These are phyloP conservation scores for Trichoderma sp. DNA, from an alignment of 2,329 filamentous ascomycete genomes.

Conservation along the genomic window DNA sequence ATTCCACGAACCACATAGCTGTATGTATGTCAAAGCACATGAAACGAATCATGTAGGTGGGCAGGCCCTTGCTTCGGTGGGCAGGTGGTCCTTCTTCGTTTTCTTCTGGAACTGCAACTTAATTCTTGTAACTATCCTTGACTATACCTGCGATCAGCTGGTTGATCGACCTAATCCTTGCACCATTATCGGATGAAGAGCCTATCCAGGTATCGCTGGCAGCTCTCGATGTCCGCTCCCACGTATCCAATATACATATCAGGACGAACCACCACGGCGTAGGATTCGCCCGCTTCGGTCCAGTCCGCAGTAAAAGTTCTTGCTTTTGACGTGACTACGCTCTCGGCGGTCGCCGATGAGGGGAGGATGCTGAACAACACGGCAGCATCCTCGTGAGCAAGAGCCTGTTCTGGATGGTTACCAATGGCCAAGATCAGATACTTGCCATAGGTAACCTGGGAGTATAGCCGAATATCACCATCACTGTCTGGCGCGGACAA, in stretches of 20 bases:
- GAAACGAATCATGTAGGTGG: neutral
- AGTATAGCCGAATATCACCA: slow-evolving; percentile 32
- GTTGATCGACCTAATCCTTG: neutral
- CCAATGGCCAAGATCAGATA: slow-evolving; percentile 30
- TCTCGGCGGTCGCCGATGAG: neutral
- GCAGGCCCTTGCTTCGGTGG: neutral
- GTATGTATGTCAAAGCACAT: neutral
- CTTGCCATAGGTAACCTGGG: slow-evolving; percentile 32
- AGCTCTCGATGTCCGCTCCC: slow-evolving; percentile 26
- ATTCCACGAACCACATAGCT: neutral
- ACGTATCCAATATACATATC: slow-evolving; percentile 43
- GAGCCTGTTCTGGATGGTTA: neutral
- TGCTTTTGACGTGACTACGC: neutral
- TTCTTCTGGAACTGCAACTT: neutral
- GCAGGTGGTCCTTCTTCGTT: neutral
- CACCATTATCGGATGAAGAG: slow-evolving; percentile 16
- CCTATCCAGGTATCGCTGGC: slow-evolving; percentile 29
- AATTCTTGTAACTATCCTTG: neutral
- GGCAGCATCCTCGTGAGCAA: slow-evolving; percentile 19
- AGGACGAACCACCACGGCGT: slow-evolving; percentile 37
- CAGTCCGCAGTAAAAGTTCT: slow-evolving; percentile 32
- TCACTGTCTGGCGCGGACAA: slow-evolving; percentile 21
- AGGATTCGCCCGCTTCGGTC: slow-evolving; percentile 27
- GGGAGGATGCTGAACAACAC: slow-evolving; percentile 15
- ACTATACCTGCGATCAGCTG: neutral